Base-by-base conservation (phyloP, 805 yeast genomes). In the Dipodascopsis uninucleata region DNA sequence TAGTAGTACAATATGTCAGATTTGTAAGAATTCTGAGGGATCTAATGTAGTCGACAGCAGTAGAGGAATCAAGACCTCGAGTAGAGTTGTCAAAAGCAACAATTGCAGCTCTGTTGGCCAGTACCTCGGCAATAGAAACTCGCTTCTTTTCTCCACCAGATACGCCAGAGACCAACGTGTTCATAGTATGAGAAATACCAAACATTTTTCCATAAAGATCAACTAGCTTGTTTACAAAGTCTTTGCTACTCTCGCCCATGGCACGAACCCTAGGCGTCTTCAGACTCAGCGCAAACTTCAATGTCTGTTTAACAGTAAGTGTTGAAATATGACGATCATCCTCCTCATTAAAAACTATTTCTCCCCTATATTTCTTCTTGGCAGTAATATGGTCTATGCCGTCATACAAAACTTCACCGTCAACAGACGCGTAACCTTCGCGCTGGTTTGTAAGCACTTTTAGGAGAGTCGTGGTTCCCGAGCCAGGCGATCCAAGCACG, bases 141-240 rank as follows among this genome's bases (percentile, higher is more conserved):
- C 85, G 76, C 65, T 80, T 80, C 56, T 85, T 68, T 66, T 80
- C 83, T 65, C 85, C 85, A 58, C 85, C 85, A 28, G 84, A 78
- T 36, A 80, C 78, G 63, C 85, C 85, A 60, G 85, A 85, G 41
- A 80, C 85, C 39, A 77, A 70, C 17, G 86, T 80, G 51, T 77
- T 69, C 49, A 74, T 71, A 9, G 82, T 78, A 61, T 80, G 83
- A 31, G 43, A 52, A 31, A 53, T 53, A 41, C 77, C 77, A 54
- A 71, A 75, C 31, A 77, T 72, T 78, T 43, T 73, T 71, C 5
- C 81, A 66, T 63, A 79, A 61, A 60, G 77, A 80, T 32, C 70
- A 59, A 5, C 81, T 74, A 60, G 72, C 78, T 18, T 67, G 66
- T 49, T 72, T 74, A 68, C 86, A 72, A n/a, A 80, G 53, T 78